Conservation (phyloP, 2,329 filamentous ascomycete species). For the Sporothrix pallida region DNA sequence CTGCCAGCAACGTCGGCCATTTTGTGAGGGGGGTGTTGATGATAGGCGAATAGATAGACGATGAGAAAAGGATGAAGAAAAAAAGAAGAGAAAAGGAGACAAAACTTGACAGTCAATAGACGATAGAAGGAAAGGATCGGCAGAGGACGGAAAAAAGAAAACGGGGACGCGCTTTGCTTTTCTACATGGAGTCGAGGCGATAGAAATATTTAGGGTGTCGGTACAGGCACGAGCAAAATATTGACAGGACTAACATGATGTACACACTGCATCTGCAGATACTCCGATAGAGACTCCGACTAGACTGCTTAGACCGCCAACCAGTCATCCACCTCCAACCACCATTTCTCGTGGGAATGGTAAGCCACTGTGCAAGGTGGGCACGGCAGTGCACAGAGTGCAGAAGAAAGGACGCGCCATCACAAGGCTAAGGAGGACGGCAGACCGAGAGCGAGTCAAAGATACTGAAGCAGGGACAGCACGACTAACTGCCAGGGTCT, state of each 20-base stretch:
- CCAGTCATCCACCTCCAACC: neutral
- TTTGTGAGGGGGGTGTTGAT: neutral
- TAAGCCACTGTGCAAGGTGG: neutral
- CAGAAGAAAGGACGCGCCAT: neutral
- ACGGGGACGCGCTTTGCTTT: slow-evolving; percentile 8
- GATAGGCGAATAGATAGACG: neutral
- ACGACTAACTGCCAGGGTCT: neutral
- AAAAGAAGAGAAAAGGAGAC: neutral
- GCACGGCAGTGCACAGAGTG: neutral
- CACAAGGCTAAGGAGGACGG: neutral
- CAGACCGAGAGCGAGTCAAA: neutral
- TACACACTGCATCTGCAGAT: neutral
- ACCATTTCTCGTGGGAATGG: neutral
- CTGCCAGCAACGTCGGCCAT: slow-evolving; percentile 8
- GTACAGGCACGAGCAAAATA: neutral
- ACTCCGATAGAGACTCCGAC: neutral
- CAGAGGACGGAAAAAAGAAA: neutral
- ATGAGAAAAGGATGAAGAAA: neutral
- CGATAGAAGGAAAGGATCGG: neutral
- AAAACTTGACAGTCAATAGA: neutral
- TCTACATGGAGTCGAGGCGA: neutral
- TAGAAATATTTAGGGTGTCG: neutral
- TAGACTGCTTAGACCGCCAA: neutral
- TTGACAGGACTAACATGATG: neutral
- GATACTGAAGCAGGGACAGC: neutral